phyloP scores from a whole-genome alignment of 306 rosid genomes.

The Prunus kanzakura region DNA sequence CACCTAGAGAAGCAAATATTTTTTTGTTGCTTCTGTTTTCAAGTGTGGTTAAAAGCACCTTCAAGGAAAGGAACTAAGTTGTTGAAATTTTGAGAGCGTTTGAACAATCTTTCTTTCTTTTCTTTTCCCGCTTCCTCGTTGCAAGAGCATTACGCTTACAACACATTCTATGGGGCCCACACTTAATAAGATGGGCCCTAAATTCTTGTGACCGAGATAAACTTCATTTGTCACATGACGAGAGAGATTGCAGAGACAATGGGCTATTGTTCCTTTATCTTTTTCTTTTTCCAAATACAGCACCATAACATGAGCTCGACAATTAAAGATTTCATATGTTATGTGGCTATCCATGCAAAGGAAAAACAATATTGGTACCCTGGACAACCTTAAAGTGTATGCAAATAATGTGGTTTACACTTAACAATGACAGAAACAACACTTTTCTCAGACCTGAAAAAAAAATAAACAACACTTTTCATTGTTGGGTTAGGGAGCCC shows the following conservation, averaged over 20 bases:
- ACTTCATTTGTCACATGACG: no score
- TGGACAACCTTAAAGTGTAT: neutral
- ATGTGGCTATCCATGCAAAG: neutral
- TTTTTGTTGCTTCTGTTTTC: neutral
- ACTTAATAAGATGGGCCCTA: no score
- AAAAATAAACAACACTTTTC: neutral
- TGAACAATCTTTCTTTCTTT: neutral
- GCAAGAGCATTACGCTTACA: no score
- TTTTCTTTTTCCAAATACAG: no score
- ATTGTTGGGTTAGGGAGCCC: constrained; percentile 41
- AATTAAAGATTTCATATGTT: no score
- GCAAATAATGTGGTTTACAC: neutral
- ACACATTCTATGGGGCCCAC: no score
- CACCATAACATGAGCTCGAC: no score
- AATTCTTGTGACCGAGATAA: no score
- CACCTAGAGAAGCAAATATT: neutral
- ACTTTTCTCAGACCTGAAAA: neutral
- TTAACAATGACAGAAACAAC: neutral
- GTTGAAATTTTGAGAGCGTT: neutral
- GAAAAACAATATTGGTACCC: neutral
- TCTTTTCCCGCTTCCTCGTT: no score
- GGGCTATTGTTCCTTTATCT: no score
- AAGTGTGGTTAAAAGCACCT: neutral
- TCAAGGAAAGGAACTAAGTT: neutral
- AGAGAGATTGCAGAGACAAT: no score